phyloP scores from a whole-genome alignment of 2,329 filamentous ascomycete genomes.

The Fusarium sp. region DNA sequence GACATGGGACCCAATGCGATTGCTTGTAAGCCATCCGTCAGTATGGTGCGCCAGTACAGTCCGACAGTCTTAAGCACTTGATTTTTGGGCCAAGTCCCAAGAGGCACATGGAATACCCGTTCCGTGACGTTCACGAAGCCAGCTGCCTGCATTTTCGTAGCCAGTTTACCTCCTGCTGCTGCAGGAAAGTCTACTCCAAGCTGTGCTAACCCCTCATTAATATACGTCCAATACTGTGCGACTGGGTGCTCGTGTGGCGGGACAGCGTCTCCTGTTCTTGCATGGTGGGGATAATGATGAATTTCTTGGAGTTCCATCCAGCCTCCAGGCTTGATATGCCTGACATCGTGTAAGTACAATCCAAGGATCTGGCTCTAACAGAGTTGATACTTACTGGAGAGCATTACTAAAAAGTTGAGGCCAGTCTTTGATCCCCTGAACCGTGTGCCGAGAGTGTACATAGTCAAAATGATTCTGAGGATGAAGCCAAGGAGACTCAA shows the following conservation, averaged over 20 bases:
- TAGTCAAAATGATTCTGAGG: slow-evolving; percentile 67
- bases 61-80: slow-evolving; percentile 62
- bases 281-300: slow-evolving; percentile 58
- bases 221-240: slow-evolving; percentile 57
- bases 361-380: background rate
- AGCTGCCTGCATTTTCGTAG: slow-evolving; percentile 58
- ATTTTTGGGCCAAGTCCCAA: slow-evolving; percentile 65
- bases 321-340: slow-evolving; percentile 62
- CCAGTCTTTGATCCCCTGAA: slow-evolving; percentile 67
- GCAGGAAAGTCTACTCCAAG: slow-evolving; percentile 60
- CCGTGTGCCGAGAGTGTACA: slow-evolving; percentile 67
- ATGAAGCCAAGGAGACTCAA: slow-evolving; percentile 66
- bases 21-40: slow-evolving; percentile 61
- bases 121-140: slow-evolving; percentile 64
- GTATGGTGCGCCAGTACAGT: slow-evolving; percentile 60
- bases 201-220: slow-evolving; percentile 54
- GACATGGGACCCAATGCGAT: slow-evolving; percentile 64
- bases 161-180: slow-evolving; percentile 53
- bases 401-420: slow-evolving; percentile 54
- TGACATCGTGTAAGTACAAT: slow-evolving; percentile 33
- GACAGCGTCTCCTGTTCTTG: slow-evolving; percentile 52
- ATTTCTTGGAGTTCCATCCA: slow-evolving; percentile 67
- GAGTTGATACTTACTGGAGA: slow-evolving; percentile 27
- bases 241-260: slow-evolving; percentile 52
- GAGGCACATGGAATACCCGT: slow-evolving; percentile 60